Conservation (phyloP, 306 rosid species). For the Boehmeria nivea region DNA sequence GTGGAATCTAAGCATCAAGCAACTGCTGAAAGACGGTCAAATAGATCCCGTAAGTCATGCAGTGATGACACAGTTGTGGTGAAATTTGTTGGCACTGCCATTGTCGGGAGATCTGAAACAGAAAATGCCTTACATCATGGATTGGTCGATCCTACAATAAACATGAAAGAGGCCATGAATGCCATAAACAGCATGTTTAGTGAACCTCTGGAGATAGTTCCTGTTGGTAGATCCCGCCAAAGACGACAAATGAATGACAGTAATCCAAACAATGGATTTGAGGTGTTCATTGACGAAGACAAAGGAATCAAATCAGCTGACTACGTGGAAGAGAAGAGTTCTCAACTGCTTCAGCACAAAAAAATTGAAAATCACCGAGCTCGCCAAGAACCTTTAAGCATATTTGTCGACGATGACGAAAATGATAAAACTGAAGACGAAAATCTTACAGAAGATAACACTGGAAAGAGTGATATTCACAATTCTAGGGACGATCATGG, state of each 20-base stretch:
- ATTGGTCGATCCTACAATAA: constrained; percentile 86
- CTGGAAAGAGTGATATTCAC: constrained; percentile 21
- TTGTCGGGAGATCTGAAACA: constrained; percentile 69
- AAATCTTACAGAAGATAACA: constrained; percentile 23
- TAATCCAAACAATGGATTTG: constrained; percentile 28
- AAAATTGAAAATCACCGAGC: too few species aligned
- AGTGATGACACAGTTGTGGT: constrained; percentile 62
- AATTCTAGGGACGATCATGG: constrained; percentile 35
- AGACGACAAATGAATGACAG: constrained; percentile 23
- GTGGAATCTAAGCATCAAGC: constrained; percentile 13
- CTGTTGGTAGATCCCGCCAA: constrained; percentile 37
- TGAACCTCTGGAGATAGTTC: constrained; percentile 60
- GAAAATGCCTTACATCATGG: constrained; percentile 94
- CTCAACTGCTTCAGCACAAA: too few species aligned
- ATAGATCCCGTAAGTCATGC: constrained; percentile 29
- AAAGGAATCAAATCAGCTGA: constrained; percentile 29
- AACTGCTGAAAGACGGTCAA: constrained; percentile 16
- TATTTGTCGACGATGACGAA: constrained; percentile 64
- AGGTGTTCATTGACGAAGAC: constrained; percentile 60
- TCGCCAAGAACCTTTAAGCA: constrained; percentile 49
- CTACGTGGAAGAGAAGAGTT: constrained; percentile 2
- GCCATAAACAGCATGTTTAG: constrained; percentile 83
- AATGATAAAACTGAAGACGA: constrained; percentile 23
- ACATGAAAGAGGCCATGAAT: constrained; percentile 90
- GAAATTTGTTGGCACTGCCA: constrained; percentile 73